These are phyloP conservation scores for Chaetomium sp. DNA, from an alignment of 2,329 filamentous ascomycete species.

Conservation along the genomic window DNA sequence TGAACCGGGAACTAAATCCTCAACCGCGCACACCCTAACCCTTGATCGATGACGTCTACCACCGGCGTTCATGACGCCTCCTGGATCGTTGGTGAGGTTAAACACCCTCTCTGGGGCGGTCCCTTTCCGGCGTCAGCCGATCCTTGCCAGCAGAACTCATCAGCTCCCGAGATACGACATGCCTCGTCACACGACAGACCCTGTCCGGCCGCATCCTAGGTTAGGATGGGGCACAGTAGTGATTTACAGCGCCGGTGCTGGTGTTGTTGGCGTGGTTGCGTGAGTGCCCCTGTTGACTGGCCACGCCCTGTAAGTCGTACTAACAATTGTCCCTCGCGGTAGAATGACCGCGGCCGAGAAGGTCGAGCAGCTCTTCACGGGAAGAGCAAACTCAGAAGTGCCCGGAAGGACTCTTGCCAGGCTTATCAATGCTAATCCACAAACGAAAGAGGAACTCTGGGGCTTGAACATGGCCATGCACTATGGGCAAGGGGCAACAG, in stretches of 20 bases:
- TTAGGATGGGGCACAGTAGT: constrained; percentile 28
- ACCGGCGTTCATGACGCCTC: background rate
- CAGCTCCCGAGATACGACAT: constrained; percentile 10
- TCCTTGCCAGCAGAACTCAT: background rate
- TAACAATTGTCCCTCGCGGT: background rate
- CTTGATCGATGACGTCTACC: background rate
- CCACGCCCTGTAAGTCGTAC: background rate
- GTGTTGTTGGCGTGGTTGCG: constrained; percentile 31
- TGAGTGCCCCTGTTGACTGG: background rate
- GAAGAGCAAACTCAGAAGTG: constrained; percentile 30
- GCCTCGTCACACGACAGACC: constrained; percentile 24
- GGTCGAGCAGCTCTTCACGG: constrained; percentile 31
- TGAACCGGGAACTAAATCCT: too few species aligned
- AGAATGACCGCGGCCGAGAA: constrained; percentile 34
- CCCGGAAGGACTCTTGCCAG: constrained; percentile 29
- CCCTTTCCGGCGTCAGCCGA: too few species aligned
- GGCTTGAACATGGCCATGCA: constrained; percentile 34
- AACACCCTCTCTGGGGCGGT: background rate
- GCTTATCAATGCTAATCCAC: constrained; percentile 23
- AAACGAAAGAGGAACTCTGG: constrained; percentile 24
- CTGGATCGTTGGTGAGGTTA: background rate
- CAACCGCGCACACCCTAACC: background rate
- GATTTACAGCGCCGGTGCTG: constrained; percentile 27
- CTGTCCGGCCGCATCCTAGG: constrained; percentile 17
- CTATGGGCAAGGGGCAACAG: constrained; percentile 32